These are phyloP conservation scores for Osmanthus fragrans DNA, from an alignment of 257 asterid species.

Conservation along the genomic window DNA sequence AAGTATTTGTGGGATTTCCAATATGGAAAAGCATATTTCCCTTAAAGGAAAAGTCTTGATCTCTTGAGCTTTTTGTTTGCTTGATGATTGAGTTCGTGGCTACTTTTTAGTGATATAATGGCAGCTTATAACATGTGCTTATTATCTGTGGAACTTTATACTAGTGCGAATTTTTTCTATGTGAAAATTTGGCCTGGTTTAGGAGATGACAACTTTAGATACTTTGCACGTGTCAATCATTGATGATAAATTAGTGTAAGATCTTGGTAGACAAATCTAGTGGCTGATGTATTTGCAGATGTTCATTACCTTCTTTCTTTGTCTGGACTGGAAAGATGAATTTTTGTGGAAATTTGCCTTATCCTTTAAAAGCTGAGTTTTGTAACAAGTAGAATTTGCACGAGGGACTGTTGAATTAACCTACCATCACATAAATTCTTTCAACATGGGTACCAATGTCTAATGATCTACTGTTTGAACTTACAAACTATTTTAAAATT, in stretches of 20 bases:
- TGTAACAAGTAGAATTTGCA: background rate
- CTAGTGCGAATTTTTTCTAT: background rate
- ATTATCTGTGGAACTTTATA: background rate
- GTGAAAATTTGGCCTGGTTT: background rate
- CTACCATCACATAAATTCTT: conserved; percentile 10
- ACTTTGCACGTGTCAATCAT: conserved; percentile 17
- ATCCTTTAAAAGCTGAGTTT: conserved; percentile 19
- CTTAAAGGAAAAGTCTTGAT: conserved; percentile 19
- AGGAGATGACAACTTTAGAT: background rate
- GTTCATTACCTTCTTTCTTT: conserved; percentile 23
- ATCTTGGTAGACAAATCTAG: conserved; percentile 29
- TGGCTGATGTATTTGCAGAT: conserved; percentile 25
- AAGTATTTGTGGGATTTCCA: conserved; percentile 23
- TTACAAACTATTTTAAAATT: background rate
- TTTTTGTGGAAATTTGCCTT: conserved; percentile 15
- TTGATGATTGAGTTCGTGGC: conserved; percentile 6
- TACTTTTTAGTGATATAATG: conserved; percentile 2
- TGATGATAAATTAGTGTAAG: conserved; percentile 15
- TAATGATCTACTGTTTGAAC: conserved; percentile 8
- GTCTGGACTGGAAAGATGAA: conserved; percentile 11
- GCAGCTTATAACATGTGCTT: conserved; percentile 7
- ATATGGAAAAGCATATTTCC: conserved; percentile 21
- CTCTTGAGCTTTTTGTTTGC: conserved; percentile 24
- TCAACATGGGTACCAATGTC: background rate
- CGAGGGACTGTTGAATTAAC: conserved; percentile 2